Evolutionary conservation across 257 asterid genomes (phyloP), one percentile per base, ranked within the genome.

Genomic region (Oldenlandia corymbosa): DNA sequence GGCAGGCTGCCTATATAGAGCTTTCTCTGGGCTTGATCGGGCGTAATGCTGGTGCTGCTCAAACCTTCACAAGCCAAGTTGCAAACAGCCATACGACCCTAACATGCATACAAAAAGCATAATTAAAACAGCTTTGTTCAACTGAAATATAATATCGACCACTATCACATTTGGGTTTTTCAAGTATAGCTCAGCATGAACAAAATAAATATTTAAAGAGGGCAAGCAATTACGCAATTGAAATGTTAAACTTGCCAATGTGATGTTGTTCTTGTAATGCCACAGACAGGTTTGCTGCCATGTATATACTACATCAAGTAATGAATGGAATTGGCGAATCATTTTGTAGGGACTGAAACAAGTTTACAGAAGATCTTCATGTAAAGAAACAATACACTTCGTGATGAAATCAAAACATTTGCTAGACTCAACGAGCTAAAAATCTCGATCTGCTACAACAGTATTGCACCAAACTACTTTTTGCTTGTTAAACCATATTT

Each of bases 61-160:
- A 75, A 58, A 50, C 81, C 72, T 58, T 76, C 81, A 73, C 86
- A 85, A 24, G 95, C 97, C 50, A 90, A 94, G 82, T 80, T 85
- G 76, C 95, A 87, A 59, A 75, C 90, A 74, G 94, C 94, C 94
- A 90, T 77, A 66, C 95, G 95, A 61, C 97, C 95, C 95, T 90
- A 72, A 32, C 67, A 74, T 10, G 79, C 21, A 28, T 10, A 62
- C 17, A 58, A 61, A 48, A 20, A 69, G 26, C 48, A 63, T 32
- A 50, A 41, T 20, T 12, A 21, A n/a, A 24, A 65, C 12, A 62
- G 11, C 13, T 46, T 23, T 20, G 7, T 18, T 27, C 41, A 13
- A 24, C 26, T 8, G 18, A 32, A 66, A 14, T 13, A 45, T 62
- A 66, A 30, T 32, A 7, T 14, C 23, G 2, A n/a, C 18, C 26